A percentile compares a stretch with the other conserved stretches of the same genome.
These are phyloP conservation scores for Anacardium occidentale DNA, from an alignment of 345 rosid genomes.

Conservation along the genomic window DNA sequence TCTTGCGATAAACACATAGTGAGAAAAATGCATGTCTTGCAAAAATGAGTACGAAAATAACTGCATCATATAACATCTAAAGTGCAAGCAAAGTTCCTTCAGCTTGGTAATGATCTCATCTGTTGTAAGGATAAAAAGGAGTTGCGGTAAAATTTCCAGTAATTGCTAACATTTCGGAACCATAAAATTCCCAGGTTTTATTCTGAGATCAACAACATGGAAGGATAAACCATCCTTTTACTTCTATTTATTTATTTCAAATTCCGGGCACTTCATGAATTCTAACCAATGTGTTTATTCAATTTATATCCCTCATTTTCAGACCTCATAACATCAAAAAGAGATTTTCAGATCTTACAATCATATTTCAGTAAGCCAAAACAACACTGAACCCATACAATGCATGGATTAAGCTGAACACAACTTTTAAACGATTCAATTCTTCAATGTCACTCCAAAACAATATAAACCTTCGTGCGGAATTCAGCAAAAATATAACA, in stretches of 20 bases:
- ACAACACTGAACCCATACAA: neutral
- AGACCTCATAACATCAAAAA: neutral
- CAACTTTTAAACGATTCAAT: neutral
- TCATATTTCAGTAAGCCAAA: neutral
- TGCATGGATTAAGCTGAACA: neutral
- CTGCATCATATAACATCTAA: neutral
- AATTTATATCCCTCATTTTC: no score
- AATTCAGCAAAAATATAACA: conserved; percentile 15
- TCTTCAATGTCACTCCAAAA: conserved; percentile 18
- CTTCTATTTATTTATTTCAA: neutral
- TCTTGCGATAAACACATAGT: neutral
- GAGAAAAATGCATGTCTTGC: neutral
- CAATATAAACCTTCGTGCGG: conserved; percentile 20
- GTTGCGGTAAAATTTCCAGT: no score
- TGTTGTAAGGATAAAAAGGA: no score
- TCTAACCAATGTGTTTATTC: neutral
- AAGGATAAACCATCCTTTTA: neutral
- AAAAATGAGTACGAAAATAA: neutral
- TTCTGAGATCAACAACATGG: neutral
- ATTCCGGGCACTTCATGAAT: neutral
- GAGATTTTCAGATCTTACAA: neutral
- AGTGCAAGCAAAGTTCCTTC: neutral
- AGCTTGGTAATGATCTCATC: neutral
- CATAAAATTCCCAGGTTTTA: neutral
- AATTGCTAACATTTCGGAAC: no score